phyloP scores from a whole-genome alignment of 2,329 filamentous ascomycete species.

The Sclerotinia spermophila region DNA sequence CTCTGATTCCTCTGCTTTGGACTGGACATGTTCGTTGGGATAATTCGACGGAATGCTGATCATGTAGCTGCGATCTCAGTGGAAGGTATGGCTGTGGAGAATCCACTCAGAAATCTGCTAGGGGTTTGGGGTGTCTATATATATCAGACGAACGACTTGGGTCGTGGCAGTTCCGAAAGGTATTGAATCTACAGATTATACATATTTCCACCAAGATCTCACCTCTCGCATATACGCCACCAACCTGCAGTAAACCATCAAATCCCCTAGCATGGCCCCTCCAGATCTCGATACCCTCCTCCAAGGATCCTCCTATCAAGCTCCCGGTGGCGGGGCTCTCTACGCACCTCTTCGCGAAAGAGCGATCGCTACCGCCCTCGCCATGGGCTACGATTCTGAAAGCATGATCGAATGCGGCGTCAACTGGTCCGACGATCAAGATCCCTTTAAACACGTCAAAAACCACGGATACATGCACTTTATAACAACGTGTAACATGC shows the following conservation, averaged over 20 bases:
- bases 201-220: not conserved
- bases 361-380: not conserved
- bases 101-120: no score
- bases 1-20: no score
- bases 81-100: no score
- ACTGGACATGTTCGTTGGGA: no score
- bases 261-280: no score
- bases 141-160: no score
- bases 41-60: no score
- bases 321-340: not conserved
- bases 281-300: not conserved
- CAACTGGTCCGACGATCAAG: slow-evolving; percentile 3
- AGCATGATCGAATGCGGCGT: slow-evolving; percentile 2
- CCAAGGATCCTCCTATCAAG: slow-evolving; percentile 10
- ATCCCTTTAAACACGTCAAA: slow-evolving; percentile 12
- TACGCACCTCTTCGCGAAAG: not conserved
- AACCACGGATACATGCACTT: not conserved
- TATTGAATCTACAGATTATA: not conserved
- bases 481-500: not conserved
- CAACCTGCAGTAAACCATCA: no score
- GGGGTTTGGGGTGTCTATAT: no score
- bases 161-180: no score
- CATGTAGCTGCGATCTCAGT: no score
- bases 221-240: no score
- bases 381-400: slow-evolving; percentile 2